Percentiles rank a stretch among this genome's conserved stretches.
phyloP scores from a whole-genome alignment of 805 yeast species.

The Wickerhamiella musiphila region DNA sequence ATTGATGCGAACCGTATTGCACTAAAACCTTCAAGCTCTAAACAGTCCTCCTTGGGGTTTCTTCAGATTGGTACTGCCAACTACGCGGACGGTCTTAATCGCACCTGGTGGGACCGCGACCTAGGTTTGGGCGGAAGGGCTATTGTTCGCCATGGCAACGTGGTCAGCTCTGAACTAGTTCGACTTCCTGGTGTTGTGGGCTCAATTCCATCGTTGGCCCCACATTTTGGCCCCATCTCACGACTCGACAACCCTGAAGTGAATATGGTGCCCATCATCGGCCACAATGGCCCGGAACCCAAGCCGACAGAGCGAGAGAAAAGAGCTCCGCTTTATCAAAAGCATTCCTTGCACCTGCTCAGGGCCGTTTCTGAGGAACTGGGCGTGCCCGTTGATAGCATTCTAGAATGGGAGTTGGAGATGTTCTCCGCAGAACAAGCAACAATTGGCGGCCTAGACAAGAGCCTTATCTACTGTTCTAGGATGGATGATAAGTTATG shows the following conservation, averaged over 20 bases:
- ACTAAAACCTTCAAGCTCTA: conserved; percentile 52
- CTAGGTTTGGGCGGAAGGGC: conserved; percentile 67
- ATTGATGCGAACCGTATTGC: conserved; percentile 49
- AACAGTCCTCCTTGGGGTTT: conserved; percentile 47
- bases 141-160: conserved; percentile 31
- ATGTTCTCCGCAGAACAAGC: conserved; percentile 68
- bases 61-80: conserved; percentile 65
- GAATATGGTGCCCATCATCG: conserved; percentile 58
- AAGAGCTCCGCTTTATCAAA: conserved; percentile 42
- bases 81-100: conserved; percentile 48
- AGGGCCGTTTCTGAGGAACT: conserved; percentile 49
- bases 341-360: conserved; percentile 46
- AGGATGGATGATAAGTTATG: conserved; percentile 72
- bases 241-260: conserved; percentile 53
- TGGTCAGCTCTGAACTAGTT: conserved; percentile 17
- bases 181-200: conserved; percentile 32
- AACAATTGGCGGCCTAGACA: conserved; percentile 50
- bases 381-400: conserved; percentile 36
- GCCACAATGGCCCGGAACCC: conserved; percentile 26
- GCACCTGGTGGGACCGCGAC: conserved; percentile 68
- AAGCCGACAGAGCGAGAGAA: conserved; percentile 32
- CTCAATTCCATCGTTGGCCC: conserved; percentile 63
- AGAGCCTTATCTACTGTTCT: conserved; percentile 62
- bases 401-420: conserved; percentile 57
- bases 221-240: conserved; percentile 58